phyloP scores from a whole-genome alignment of 495 filamentous ascomycete species.

The Talaromyces thailandensis region DNA sequence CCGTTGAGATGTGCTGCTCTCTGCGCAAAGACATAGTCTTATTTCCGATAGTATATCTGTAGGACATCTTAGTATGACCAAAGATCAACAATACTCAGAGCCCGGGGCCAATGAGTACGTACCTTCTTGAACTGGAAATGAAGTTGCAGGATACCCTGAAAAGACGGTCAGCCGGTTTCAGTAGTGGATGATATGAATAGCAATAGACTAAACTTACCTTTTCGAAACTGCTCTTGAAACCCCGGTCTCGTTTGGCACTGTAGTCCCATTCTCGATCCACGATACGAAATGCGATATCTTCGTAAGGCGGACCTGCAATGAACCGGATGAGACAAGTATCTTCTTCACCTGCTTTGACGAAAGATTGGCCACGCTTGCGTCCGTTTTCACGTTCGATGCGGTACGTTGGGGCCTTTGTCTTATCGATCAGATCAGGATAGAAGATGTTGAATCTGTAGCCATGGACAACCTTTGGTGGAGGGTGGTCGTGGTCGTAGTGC shows the following conservation, averaged over 20 bases:
- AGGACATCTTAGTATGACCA: conserved; percentile 6
- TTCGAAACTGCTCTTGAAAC: conserved; percentile 94
- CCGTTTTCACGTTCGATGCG: conserved; percentile 89
- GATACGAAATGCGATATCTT: conserved; percentile 95
- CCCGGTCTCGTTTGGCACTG: conserved; percentile 87
- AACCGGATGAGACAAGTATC: conserved; percentile 97
- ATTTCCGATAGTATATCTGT: conserved; percentile 63
- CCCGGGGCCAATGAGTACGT: conserved; percentile 34
- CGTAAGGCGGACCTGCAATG: conserved; percentile 90
- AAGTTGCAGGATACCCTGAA: conserved; percentile 85
- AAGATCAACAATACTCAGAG: conserved; percentile 46
- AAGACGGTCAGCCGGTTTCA: conserved; percentile 7
- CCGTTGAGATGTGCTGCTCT: not conserved
- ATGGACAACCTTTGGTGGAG: conserved; percentile 95
- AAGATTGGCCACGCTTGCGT: conserved; percentile 80
- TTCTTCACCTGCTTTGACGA: conserved; percentile 92
- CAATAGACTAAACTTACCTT: conserved; percentile 54
- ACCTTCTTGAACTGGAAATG: conserved; percentile 97
- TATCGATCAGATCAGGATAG: conserved; percentile 97
- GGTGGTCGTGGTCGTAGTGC: conserved; percentile 98
- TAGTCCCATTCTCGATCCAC: conserved; percentile 99
- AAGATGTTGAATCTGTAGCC: conserved; percentile 99
- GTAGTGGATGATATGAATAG: not conserved
- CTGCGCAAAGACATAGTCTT: conserved; percentile 4
- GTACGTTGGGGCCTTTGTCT: conserved; percentile 87